phyloP scores from a whole-genome alignment of 768 basidiomycete species.

The Boletellus emodensis region DNA sequence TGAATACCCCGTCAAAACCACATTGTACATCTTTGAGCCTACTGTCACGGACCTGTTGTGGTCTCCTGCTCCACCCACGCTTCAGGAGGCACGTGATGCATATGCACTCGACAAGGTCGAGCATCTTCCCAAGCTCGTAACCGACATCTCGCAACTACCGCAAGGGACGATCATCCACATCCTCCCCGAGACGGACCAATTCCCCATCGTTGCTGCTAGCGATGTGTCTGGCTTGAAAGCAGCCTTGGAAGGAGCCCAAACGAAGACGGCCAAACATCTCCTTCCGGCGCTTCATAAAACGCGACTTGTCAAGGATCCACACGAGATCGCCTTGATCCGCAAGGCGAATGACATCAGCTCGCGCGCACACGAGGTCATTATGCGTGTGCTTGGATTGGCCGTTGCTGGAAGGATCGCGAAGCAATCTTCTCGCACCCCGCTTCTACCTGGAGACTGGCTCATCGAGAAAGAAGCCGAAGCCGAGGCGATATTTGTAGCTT shows the following conservation, averaged over 20 bases:
- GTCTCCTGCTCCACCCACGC: slow-evolving; percentile 77
- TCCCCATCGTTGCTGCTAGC: slow-evolving; percentile 12
- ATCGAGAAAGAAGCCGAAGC: slow-evolving; percentile 93
- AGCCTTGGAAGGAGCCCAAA: not conserved
- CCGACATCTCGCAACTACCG: slow-evolving; percentile 41
- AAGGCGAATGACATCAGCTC: slow-evolving; percentile 85
- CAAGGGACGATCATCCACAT: slow-evolving; percentile 63
- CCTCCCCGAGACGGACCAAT: slow-evolving; percentile 41
- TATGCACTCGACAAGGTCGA: slow-evolving; percentile 60
- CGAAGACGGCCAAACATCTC: slow-evolving; percentile 44
- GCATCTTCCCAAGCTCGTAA: slow-evolving; percentile 45
- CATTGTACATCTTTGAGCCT: slow-evolving; percentile 77
- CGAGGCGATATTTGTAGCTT: slow-evolving; percentile 89
- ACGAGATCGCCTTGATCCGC: slow-evolving; percentile 72
- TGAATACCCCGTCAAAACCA: slow-evolving; percentile 37
- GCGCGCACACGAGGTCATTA: slow-evolving; percentile 85
- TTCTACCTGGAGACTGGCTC: slow-evolving; percentile 77
- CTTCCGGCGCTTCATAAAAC: slow-evolving; percentile 76
- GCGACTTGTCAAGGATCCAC: slow-evolving; percentile 69
- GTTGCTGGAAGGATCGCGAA: slow-evolving; percentile 54
- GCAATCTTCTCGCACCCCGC: slow-evolving; percentile 40
- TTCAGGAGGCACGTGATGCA: slow-evolving; percentile 48
- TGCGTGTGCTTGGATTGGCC: slow-evolving; percentile 81
- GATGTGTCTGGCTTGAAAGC: slow-evolving; percentile 7
- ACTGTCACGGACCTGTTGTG: slow-evolving; percentile 79